Evolutionary conservation across 805 yeast species (phyloP).

Genomic region (Metschnikowia bowlesiae): DNA sequence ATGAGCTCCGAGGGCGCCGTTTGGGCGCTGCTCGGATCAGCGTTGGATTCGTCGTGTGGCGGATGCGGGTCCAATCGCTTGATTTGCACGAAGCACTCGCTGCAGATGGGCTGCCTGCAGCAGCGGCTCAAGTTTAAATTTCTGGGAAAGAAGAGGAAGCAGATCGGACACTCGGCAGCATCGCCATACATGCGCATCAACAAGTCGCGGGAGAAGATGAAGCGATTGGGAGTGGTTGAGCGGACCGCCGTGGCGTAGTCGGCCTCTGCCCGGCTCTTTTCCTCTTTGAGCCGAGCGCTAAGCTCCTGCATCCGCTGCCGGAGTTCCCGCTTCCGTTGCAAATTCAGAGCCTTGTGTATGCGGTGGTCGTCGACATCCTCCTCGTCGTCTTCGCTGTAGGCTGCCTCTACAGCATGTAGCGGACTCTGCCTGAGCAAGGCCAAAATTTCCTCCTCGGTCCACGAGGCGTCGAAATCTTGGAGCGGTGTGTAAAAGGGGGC

Average conservation of each 20-base stretch:
- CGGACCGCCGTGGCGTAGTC: constrained; percentile 27
- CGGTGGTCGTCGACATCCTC: constrained; percentile 64
- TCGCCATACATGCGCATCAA: constrained; percentile 59
- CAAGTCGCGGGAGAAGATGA: constrained; percentile 40
- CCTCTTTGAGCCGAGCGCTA: constrained; percentile 25
- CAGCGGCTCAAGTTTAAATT: constrained; percentile 78
- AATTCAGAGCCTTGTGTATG: constrained; percentile 45
- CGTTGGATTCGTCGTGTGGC: constrained; percentile 58
- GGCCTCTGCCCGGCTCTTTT: constrained; percentile 33
- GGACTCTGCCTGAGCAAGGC: constrained; percentile 46
- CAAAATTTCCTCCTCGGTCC: constrained; percentile 67
- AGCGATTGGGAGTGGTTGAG: background rate
- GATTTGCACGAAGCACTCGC: constrained; percentile 96
- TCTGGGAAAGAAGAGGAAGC: constrained; percentile 81
- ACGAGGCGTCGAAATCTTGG: constrained; percentile 66
- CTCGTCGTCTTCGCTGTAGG: constrained; percentile 44
- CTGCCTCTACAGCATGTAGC: constrained; percentile 53
- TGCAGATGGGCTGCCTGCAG: constrained; percentile 88
- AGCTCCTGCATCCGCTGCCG: constrained; percentile 42
- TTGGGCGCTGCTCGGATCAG: constrained; percentile 25
- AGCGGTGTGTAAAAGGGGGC: constrained; percentile 92
- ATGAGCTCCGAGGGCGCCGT: constrained; percentile 59
- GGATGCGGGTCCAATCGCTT: constrained; percentile 90
- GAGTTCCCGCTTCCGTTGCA: constrained; percentile 45
- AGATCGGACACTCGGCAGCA: constrained; percentile 87